Evolutionary conservation across 1,284 basidiomycete genomes (phyloP), one percentile per base, ranked within the genome.

Genomic region (Ganoderma boninense): DNA sequence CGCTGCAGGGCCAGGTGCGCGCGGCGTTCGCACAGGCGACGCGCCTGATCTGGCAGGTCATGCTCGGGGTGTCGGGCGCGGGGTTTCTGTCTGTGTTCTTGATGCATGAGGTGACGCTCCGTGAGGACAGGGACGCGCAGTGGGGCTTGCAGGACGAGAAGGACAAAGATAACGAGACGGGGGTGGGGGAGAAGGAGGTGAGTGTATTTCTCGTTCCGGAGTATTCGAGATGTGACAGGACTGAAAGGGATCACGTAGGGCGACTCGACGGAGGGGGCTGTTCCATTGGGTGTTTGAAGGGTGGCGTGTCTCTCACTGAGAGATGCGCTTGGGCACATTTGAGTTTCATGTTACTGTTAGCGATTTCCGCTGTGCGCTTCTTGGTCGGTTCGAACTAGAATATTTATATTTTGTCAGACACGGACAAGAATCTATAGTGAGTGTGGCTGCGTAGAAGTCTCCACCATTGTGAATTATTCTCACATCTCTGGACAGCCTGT

Each of bases 121-220:
- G 46, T 35, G 20, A 38, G 29, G 46, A 42, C 11, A 18, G 59
- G 23, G 69, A 70, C 57, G 69, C 64, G 26, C 23, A 40, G 26
- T 68, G 65, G 62, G 75, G 71, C 8, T 46, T 75, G 44, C 56
- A 68, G n/a, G 71, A 62, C 43, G n/a, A 43, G 42, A 26, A 26
- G 38, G 61, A 32, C 3, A 18, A 26, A 8, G 20, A 20, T n/a
- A 5, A 26, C n/a, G n/a, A 40, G 10, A 5, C 16, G 60, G 18
- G 42, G 38, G 54, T 6, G 49, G 29, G 43, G 57, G 59, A 40
- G 54, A 32, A 56, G 29, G 23, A 23, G 54, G 54, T 56, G 3
- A 13, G 29, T 56, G 29, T 32, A 4, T 8, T 5, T 26, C 11
- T 11, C 10, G 13, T 0, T 11, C 26, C 26, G 11, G 23, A 26